phyloP scores from a whole-genome alignment of 2,329 filamentous ascomycete species.

The Penicillium sp. region DNA sequence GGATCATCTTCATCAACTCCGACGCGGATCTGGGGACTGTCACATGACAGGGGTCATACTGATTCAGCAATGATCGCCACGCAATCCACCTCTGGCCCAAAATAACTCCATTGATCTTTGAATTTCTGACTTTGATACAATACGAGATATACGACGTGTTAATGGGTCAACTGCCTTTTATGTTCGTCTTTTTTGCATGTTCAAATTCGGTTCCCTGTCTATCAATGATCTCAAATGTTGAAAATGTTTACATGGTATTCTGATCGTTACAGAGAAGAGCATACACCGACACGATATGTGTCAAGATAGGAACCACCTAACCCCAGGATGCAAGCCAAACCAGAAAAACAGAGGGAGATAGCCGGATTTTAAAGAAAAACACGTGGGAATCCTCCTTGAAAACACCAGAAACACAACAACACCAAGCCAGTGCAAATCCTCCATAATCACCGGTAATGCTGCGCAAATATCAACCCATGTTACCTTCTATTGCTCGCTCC shows the following conservation, averaged over 20 bases:
- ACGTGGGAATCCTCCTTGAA: constrained; percentile 10
- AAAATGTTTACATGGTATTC: constrained; percentile 21
- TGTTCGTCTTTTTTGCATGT: neutral
- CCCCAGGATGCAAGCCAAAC: constrained; percentile 32
- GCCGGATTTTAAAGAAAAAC: neutral
- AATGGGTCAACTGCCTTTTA: too few species aligned
- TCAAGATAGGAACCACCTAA: constrained; percentile 18
- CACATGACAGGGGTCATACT: neutral
- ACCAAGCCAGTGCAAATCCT: constrained; percentile 22
- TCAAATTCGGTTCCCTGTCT: neutral
- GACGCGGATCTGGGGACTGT: constrained; percentile 6
- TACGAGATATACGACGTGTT: neutral
- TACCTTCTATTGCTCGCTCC: constrained; percentile 23
- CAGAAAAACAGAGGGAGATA: constrained; percentile 18
- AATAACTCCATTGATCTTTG: neutral
- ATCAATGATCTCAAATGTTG: neutral
- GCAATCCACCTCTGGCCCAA: neutral
- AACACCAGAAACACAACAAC: constrained; percentile 23
- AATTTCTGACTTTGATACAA: neutral
- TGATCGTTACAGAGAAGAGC: constrained; percentile 23
- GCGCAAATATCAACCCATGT: constrained; percentile 16
- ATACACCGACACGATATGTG: constrained; percentile 17
- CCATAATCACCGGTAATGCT: constrained; percentile 24
- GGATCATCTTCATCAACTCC: constrained; percentile 8
- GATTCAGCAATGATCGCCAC: neutral